These are phyloP conservation scores for Amphichorda felina DNA, from an alignment of 2,329 filamentous ascomycete genomes.

Conservation along the genomic window DNA sequence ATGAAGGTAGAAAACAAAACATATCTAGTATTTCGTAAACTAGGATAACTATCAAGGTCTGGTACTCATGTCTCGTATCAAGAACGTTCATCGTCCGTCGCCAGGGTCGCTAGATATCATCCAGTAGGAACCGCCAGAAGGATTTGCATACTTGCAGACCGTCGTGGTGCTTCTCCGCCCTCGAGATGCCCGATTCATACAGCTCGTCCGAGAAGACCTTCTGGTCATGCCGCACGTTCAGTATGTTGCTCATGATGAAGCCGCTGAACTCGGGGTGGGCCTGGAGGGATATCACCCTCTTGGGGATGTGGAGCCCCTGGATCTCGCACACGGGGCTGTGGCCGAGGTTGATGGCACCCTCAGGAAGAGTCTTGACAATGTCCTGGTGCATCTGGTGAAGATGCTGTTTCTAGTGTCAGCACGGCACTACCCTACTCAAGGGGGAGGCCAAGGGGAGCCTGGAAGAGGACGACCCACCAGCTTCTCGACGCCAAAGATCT, in stretches of 20 bases:
- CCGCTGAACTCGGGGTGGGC: slow-evolving; percentile 34
- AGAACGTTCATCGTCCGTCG: too few species aligned
- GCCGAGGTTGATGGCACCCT: slow-evolving; percentile 25
- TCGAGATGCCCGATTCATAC: slow-evolving; percentile 7
- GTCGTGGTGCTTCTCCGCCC: slow-evolving; percentile 14
- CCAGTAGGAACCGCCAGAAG: slow-evolving; percentile 14
- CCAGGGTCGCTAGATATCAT: slow-evolving; percentile 1
- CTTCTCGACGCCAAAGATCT: slow-evolving; percentile 1
- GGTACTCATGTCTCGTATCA: too few species aligned
- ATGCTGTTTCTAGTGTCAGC: slow-evolving; percentile 11
- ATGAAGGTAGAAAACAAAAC: too few species aligned
- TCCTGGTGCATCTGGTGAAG: slow-evolving; percentile 37
- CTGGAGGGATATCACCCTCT: slow-evolving; percentile 27
- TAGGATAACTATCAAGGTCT: too few species aligned
- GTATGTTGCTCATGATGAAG: slow-evolving; percentile 24
- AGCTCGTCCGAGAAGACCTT: slow-evolving; percentile 6
- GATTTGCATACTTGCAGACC: slow-evolving; percentile 12
- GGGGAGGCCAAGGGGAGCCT: too few species aligned
- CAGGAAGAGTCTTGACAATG: slow-evolving; percentile 25
- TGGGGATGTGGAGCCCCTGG: slow-evolving; percentile 28
- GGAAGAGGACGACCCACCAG: slow-evolving; percentile 1
- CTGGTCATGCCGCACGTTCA: slow-evolving; percentile 13
- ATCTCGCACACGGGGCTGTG: slow-evolving; percentile 26
- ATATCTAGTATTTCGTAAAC: too few species aligned
- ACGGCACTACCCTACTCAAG: too few species aligned